Base-by-base conservation (phyloP, 192 early-diverging fungal genomes). In the Rhizoclosmatium globosum region DNA sequence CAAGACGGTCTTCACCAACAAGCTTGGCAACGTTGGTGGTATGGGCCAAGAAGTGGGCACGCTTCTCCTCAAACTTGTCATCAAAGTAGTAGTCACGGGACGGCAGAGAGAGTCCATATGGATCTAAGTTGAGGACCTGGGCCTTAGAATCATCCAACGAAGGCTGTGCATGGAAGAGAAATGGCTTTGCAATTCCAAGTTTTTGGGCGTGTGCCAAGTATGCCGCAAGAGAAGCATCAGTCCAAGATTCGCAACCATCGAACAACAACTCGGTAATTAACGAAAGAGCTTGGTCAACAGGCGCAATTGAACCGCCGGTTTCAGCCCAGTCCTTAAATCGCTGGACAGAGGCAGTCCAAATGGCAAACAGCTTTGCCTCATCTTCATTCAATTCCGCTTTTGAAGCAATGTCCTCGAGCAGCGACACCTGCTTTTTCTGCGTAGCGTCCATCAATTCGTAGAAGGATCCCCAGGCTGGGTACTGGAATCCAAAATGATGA, bases 51-150 rank as follows among this genome's bases (percentile, higher is more conserved):
- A 71, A 71, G 17, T 23, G 41, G 11, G 50, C 70, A 11, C 41
- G 17, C 39, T 71, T 71, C 21, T 50, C 70, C 17, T 50, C 15
- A 17, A 58, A 71, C 38, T 71, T 71, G 7, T 71, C 70, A 57
- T 71, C 70, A 57, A 71, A 71, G 70, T 71, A 71, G 70, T 39
- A 71, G 56, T 71, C 70, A 17, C 70, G 70, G 70, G 48, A 31
- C 2, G 70, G 70, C 9, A 71, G 53, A 9, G 70, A 71, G 9
- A 50, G 53, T 31, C 70, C 70, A 19, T 42, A n/a, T 19, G 50
- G 21, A 13, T 6, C 23, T 1, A 71, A 17, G 41, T 17, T 19
- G n/a, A 71, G 53, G 2, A 71, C 48, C 7, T 9, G 31, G 19
- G 50, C 21, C 6, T 13, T 71, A 15, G 48, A 57, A 57, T 71